Conservation (phyloP, 257 asterid genomes). For the Nicotiana tabacum region DNA sequence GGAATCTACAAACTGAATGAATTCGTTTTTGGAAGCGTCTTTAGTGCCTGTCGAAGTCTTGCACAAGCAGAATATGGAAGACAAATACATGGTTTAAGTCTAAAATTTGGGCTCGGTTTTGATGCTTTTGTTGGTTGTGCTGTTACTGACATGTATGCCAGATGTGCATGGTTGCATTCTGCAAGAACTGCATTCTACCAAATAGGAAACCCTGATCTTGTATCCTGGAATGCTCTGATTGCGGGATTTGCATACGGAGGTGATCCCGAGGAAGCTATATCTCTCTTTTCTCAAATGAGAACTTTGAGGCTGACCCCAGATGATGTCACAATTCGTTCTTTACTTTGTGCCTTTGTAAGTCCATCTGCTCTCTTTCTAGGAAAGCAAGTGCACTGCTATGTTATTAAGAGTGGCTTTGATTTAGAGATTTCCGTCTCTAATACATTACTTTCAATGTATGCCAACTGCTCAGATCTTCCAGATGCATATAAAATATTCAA, state of each 20-base stretch:
- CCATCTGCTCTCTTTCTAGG: constrained; percentile 42
- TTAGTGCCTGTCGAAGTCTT: constrained; percentile 59
- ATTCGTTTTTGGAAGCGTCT: constrained; percentile 58
- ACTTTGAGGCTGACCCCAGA: constrained; percentile 39
- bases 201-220: constrained; percentile 59
- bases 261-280: constrained; percentile 46
- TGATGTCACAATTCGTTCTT: constrained; percentile 56
- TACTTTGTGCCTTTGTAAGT: constrained; percentile 54
- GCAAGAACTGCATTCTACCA: constrained; percentile 49
- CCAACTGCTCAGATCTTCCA: constrained; percentile 43
- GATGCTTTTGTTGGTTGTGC: constrained; percentile 62
- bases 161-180: constrained; percentile 49
- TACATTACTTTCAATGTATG: constrained; percentile 59
- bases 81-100: constrained; percentile 57
- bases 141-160: constrained; percentile 74
- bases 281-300: constrained; percentile 57
- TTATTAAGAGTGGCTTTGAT: constrained; percentile 44
- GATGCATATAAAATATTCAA: constrained; percentile 48
- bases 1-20: constrained; percentile 49
- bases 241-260: constrained; percentile 57
- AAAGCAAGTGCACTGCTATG: constrained; percentile 57
- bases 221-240: constrained; percentile 67
- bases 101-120: constrained; percentile 47
- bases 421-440: constrained; percentile 51
- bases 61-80: constrained; percentile 46